Evolutionary conservation across 2,329 filamentous ascomycete genomes (phyloP).

Genomic region (Diaporthe citrichinensis): DNA sequence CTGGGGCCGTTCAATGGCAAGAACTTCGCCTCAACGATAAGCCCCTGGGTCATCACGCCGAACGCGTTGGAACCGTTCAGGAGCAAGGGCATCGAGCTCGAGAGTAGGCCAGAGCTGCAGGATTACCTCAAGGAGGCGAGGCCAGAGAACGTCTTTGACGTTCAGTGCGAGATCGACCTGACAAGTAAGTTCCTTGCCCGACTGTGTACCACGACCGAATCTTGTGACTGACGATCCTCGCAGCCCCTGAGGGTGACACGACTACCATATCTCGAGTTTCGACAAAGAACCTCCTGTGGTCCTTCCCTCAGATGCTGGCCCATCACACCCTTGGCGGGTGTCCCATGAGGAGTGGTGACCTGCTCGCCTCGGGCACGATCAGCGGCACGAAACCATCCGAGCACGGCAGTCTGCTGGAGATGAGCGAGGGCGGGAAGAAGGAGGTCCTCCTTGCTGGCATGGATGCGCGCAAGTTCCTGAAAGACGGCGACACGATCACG

Average conservation of each 20-base stretch:
- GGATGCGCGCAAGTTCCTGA: conserved; percentile 58
- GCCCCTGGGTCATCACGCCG: conserved; percentile 82
- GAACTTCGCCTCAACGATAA: conserved; percentile 85
- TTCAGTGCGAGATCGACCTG: conserved; percentile 77
- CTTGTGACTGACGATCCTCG: conserved; percentile 36
- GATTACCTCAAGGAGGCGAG: conserved; percentile 71
- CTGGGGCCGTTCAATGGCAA: conserved; percentile 87
- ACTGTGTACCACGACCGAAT: not conserved
- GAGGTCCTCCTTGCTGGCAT: conserved; percentile 57
- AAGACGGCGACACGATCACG: conserved; percentile 61
- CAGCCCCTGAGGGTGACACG: conserved; percentile 58
- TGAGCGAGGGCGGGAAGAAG: conserved; percentile 61
- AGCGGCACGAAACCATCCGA: conserved; percentile 57
- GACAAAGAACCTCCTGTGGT: conserved; percentile 81
- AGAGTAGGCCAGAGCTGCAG: conserved; percentile 50
- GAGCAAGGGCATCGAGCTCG: conserved; percentile 51
- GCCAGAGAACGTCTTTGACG: conserved; percentile 74
- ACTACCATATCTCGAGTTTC: conserved; percentile 73
- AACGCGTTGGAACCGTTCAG: conserved; percentile 77
- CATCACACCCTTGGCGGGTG: conserved; percentile 85
- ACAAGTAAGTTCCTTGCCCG: conserved; percentile 58
- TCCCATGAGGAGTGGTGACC: conserved; percentile 79
- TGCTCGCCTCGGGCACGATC: conserved; percentile 86
- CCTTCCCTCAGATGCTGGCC: conserved; percentile 86
- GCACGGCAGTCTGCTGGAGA: conserved; percentile 61